phyloP scores from a whole-genome alignment of 257 asterid species.

The Forsythia suspensa region DNA sequence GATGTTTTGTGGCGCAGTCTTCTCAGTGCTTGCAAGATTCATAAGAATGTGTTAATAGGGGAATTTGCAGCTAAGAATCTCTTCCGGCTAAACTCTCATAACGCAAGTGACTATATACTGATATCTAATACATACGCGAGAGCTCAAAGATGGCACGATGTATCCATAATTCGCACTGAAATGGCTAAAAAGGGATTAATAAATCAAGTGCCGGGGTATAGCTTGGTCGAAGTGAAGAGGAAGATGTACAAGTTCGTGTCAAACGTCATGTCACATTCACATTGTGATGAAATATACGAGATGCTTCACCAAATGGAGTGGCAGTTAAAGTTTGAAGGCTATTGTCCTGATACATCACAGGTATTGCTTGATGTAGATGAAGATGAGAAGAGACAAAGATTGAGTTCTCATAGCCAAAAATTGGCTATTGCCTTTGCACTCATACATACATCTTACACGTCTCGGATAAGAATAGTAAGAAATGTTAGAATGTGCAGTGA shows the following conservation, averaged over 20 bases:
- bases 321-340: constrained; percentile 87
- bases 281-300: constrained; percentile 36
- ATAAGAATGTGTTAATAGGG: constrained; percentile 47
- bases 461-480: constrained; percentile 61
- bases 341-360: constrained; percentile 59
- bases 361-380: constrained; percentile 63
- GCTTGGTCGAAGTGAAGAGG: constrained; percentile 56
- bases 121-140: constrained; percentile 63
- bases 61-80: constrained; percentile 54
- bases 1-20: constrained; percentile 76
- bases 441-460: constrained; percentile 40
- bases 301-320: constrained; percentile 92
- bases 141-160: constrained; percentile 58
- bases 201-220: constrained; percentile 51
- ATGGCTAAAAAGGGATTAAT: constrained; percentile 41
- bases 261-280: constrained; percentile 49
- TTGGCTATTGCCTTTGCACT: constrained; percentile 80
- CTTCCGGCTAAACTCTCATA: constrained; percentile 32
- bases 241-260: constrained; percentile 63
- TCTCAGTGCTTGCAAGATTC: constrained; percentile 62
- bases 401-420: constrained; percentile 73
- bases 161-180: constrained; percentile 39
- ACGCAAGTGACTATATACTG: constrained; percentile 66
- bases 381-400: constrained; percentile 70
- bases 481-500: constrained; percentile 89